phyloP scores from a whole-genome alignment of 805 yeast genomes.

The Nakazawaea ernobii region DNA sequence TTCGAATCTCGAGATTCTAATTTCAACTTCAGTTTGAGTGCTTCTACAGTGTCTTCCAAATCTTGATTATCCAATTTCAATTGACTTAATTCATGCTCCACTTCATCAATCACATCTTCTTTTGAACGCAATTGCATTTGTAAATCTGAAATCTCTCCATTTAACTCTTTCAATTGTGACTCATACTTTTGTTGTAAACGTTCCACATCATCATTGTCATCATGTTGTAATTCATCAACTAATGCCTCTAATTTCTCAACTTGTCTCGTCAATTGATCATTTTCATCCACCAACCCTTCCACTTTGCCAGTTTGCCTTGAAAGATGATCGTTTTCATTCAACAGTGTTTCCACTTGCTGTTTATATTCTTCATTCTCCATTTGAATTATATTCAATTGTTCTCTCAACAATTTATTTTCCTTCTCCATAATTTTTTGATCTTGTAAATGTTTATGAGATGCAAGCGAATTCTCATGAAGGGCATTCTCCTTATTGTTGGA shows the following conservation, averaged over 20 bases:
- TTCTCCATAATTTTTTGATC: background rate
- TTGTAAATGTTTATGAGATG: background rate
- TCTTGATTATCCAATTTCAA: conserved; percentile 5
- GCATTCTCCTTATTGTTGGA: background rate
- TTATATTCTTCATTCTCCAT: conserved; percentile 5
- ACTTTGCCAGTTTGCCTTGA: conserved; percentile 3
- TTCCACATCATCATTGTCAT: background rate
- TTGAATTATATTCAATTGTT: conserved; percentile 1
- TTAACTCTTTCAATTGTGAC: background rate
- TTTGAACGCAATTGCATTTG: conserved; percentile 4
- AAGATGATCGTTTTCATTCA: conserved; percentile 7
- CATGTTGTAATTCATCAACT: background rate
- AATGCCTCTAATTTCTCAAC: conserved; percentile 1
- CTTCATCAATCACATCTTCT: conserved; percentile 12
- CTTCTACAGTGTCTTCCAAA: conserved; percentile 10
- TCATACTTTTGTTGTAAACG: background rate
- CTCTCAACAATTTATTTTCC: conserved; percentile 5
- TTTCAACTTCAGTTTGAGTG: conserved; percentile 12
- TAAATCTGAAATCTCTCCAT: background rate
- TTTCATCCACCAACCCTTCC: conserved; percentile 15
- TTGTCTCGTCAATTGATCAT: conserved; percentile 19
- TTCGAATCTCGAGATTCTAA: conserved; percentile 5
- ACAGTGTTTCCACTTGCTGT: conserved; percentile 9
- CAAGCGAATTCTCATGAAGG: background rate
- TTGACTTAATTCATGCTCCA: conserved; percentile 12